Base-by-base conservation (phyloP, 768 basidiomycete species). In the Hygrophorus russula region DNA sequence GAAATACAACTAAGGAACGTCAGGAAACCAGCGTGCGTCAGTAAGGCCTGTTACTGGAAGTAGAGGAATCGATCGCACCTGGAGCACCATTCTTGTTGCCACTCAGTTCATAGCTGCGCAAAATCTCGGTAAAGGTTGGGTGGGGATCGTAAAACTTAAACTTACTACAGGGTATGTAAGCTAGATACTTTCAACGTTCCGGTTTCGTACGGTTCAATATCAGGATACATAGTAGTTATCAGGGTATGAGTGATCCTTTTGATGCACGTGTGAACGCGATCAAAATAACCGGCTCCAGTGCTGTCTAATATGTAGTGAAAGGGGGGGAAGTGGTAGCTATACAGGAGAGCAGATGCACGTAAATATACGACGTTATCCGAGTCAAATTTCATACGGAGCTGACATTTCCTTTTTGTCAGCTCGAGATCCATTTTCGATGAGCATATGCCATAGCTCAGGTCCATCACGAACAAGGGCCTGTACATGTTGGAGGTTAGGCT, bases 381-480 rank as follows among this genome's bases (percentile, higher is more conserved):
- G 24, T 24, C 24, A 24, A 24, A 3, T 3, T 24, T 24, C 24
- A 24, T 3, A 3, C 4, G 7, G 24, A 24, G 15, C 36, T 35
- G 29, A 17, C 24, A 41, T 46, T 37, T 17, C 33, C 1, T 17
- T 42, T 15, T 31, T 42, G 5, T 4, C 43, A 88, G 87, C 36
- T 37, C 17, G 14, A 40, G 39, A 19, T 5, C 64, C 51, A 1
- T 49, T 38, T 24, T 66, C 69, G 13, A 61, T 53, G 28, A 67
- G 41, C 68, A 78, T 76, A 24, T 73, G 69, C 73, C 79, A 82
- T 24, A 86, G 67, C 56, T 87, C 84, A 0, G 84, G 84, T 5
- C 80, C 82, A 45, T 87, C 84, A 27, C 82, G 75, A 50, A 86
- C 80, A 33, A 88, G 66, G 11, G 80, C 81, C 82, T 86, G 42